Base-by-base conservation (phyloP, 2,329 filamentous ascomycete species). In the Didymella sp. region DNA sequence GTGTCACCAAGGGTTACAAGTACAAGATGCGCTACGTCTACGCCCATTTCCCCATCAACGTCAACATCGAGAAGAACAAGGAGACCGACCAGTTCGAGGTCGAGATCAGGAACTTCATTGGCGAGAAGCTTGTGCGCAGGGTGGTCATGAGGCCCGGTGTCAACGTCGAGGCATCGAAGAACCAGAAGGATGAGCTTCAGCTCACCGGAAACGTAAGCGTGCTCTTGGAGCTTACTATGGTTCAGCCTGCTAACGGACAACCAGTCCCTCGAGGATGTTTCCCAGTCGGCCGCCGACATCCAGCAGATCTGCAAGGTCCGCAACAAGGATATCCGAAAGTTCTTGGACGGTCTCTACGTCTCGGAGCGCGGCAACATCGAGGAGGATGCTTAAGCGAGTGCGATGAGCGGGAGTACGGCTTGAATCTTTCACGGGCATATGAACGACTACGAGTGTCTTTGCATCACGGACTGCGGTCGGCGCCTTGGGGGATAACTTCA, bases 21-120 rank as follows among this genome's bases (percentile, higher is more conserved):
- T 99, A 99, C 90, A 99, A 99, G 91, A 98, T 99, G 94, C 92
- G 96, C 78, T 99, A 99, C 86, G 95, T 99, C 83, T 99, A 99
- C 82, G 95, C 95, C 80, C 95, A 99, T 89, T 99, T 99, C 80
- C 95, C 95, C 83, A 99, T 99, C 92, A 99, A 99, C 88, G 94
- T 99, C 85, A 98, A 97, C 87, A 82, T 99, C 73, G 92, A 96
- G 76, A 93, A 97, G 90, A 94, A 94, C 87, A 80, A 81, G 77
- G 95, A 98, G 85, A 95, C 91, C 66, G 93, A 89, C 72, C 82
- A 89, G 74, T 90, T 78, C 79, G 90, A 96, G 83, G 91, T 99
- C 78, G 95, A 99, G 89, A 98, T 99, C 86, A 89, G 95, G 89
- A 94, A 75, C 73, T 75, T 74, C 70, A 72, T 76, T 58, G 73